These are phyloP conservation scores for Mychonastes homosphaera DNA, from an alignment of 139 green algal genomes.

Conservation along the genomic window DNA sequence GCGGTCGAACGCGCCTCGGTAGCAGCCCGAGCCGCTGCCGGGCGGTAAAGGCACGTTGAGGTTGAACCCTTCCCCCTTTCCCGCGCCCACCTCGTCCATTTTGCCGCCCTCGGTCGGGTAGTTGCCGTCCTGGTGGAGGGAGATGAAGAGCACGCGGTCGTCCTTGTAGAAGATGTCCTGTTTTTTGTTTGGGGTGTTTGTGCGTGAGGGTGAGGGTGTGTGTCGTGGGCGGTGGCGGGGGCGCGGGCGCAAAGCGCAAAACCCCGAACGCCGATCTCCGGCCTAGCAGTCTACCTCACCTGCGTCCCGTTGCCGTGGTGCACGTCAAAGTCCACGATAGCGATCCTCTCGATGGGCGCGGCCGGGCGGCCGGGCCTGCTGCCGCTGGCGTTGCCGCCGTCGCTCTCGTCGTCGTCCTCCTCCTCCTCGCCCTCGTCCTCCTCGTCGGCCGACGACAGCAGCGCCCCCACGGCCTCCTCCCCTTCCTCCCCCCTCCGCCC, in stretches of 20 bases:
- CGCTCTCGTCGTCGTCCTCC: background rate
- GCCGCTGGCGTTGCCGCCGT: too few species aligned
- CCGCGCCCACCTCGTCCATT: constrained; percentile 36
- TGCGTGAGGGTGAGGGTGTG: too few species aligned
- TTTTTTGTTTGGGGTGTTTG: too few species aligned
- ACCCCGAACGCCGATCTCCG: too few species aligned
- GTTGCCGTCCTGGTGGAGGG: constrained; percentile 49
- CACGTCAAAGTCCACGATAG: constrained; percentile 57
- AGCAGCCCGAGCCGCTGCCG: constrained; percentile 38
- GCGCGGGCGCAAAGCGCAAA: too few species aligned
- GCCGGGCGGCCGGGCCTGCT: too few species aligned
- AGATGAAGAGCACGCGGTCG: constrained; percentile 53
- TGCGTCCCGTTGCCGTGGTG: too few species aligned
- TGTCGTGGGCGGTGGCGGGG: too few species aligned
- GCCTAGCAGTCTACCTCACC: too few species aligned
- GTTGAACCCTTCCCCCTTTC: constrained; percentile 42
- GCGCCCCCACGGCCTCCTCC: constrained; percentile 3
- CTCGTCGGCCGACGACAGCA: background rate
- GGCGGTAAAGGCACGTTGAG: constrained; percentile 56
- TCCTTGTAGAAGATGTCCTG: constrained; percentile 56
- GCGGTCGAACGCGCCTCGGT: constrained; percentile 27
- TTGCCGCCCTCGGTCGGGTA: constrained; percentile 23
- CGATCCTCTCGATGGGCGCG: too few species aligned
- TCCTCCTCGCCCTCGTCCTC: background rate
- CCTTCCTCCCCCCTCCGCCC: constrained; percentile 20